phyloP scores from a whole-genome alignment of 305 asterid species.

The Fraxinus dipetala region DNA sequence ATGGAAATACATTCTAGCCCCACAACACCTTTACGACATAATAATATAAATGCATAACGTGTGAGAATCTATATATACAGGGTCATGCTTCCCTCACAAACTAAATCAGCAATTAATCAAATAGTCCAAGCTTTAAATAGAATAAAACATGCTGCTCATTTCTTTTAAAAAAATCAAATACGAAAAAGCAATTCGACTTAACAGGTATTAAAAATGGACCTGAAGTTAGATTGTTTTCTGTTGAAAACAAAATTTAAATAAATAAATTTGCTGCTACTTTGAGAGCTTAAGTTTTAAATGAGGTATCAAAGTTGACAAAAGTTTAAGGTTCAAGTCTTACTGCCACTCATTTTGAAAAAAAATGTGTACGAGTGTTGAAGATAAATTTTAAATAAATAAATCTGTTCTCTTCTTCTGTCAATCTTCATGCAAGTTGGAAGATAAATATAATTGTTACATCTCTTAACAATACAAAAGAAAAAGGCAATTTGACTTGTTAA shows the following conservation, averaged over 20 bases:
- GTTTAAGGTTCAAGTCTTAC: neutral
- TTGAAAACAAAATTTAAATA: neutral
- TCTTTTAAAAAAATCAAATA: neutral
- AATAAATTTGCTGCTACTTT: neutral
- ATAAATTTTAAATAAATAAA: neutral
- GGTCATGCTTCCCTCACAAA: conserved; percentile 8
- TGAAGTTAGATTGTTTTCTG: neutral
- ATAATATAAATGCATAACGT: neutral
- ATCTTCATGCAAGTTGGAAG: conserved; percentile 10
- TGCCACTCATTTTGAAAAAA: neutral
- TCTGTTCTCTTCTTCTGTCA: neutral
- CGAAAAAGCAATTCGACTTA: neutral
- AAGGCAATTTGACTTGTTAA: neutral
- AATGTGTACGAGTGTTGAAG: neutral
- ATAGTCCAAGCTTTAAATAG: neutral
- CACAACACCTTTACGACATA: neutral
- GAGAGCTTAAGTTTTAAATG: neutral
- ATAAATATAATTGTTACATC: neutral
- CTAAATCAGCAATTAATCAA: conserved; percentile 7
- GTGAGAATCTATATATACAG: neutral
- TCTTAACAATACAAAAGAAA: neutral
- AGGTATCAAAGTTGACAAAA: neutral
- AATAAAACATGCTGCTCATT: neutral
- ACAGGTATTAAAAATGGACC: neutral
- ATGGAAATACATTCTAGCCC: neutral